Conservation (phyloP, 148 eudicot species). For the Selenicereus undatus region DNA sequence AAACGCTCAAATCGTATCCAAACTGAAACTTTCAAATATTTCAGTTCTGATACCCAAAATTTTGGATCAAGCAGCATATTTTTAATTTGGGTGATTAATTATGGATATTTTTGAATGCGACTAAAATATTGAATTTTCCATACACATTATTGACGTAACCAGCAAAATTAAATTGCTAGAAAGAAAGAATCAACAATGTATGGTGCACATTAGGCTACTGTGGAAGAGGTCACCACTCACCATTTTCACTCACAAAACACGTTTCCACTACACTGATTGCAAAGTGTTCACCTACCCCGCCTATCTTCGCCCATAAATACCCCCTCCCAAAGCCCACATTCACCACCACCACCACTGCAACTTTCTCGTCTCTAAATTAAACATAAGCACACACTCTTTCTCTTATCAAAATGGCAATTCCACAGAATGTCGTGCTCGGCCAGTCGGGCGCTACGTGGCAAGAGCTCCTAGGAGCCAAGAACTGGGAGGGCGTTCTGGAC, state of each 20-base stretch:
- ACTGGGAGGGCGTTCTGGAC: constrained; percentile 67
- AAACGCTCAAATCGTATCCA: no score
- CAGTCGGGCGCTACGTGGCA: constrained; percentile 23
- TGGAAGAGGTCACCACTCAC: neutral
- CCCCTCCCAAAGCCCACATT: neutral
- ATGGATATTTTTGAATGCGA: no score
- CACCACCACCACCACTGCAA: neutral
- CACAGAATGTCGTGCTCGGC: constrained; percentile 6
- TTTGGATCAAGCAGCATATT: no score
- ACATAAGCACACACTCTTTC: neutral
- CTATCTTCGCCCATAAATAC: neutral
- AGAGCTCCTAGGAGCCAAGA: constrained; percentile 46
- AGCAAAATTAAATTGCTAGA: no score
- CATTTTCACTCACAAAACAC: neutral
- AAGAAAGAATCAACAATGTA: neutral
- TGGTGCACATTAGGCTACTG: neutral
- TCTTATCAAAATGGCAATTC: constrained; percentile 22
- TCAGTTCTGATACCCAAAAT: no score
- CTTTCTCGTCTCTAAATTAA: neutral
- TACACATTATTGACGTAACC: no score
- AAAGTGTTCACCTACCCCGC: neutral
- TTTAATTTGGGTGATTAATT: no score
- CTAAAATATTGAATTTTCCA: no score
- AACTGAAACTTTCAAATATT: no score
- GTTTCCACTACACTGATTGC: neutral